Evolutionary conservation across 805 yeast species (phyloP), one percentile per base, ranked within the genome.

Genomic region (Wickerhamiella lipophila): DNA sequence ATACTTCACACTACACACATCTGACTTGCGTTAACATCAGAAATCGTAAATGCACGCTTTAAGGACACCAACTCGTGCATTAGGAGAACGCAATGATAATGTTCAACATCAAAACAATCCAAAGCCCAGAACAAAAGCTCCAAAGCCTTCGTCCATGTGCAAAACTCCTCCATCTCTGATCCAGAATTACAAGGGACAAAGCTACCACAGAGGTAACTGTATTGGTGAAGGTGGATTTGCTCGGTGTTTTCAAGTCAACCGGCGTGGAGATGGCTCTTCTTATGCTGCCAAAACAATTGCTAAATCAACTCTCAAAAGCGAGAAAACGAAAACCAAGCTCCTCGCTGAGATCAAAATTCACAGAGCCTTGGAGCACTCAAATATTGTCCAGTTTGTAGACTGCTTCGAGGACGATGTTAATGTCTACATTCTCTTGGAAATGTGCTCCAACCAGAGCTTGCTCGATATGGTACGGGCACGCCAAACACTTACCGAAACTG

Each of bases 221-320:
- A 71, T 92, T 30, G 98, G 98, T 32, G 97, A 89, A 68, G 99
- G 99, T 52, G 99, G 99, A 0, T 92, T 92, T 71, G 99, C 98
- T 15, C 78, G 97, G 61, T 92, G 99, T 63, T 92, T 92, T 68
- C 96, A 92, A 64, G 92, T 92, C 73, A 85, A 83, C 62, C 95
- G 88, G 66, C 47, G 47, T 21, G 82, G 86, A 53, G 54, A 59
- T 19, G 97, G 97, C 30, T 77, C 78, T 60, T 75, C 84, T 1
- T 92, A 73, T 65, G 99, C 98, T 16, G 98, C 98, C 27, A 92
- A 92, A 62, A 94, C 98, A 0, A 94, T 92, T 32, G 98, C 99
- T 49, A 92, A 92, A 66, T 88, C 88, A 0, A 87, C 96, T 9
- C 81, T 92, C 56, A 83, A 81, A 56, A 81, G 83, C 52, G 95